Evolutionary conservation across 257 asterid species (phyloP).

Genomic region (Solanum pinnatisectum): DNA sequence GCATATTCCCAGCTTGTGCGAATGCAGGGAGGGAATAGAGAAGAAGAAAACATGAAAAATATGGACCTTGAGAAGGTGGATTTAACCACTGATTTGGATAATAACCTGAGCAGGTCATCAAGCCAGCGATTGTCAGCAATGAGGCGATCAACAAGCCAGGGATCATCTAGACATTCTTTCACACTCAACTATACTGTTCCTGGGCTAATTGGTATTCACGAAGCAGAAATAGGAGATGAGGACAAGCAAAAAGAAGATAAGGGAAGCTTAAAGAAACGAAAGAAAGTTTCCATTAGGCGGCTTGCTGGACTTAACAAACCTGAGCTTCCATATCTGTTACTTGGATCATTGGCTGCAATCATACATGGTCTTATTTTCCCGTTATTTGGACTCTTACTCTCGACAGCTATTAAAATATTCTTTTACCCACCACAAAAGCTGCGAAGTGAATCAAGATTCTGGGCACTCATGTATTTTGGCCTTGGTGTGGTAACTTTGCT

Average conservation of each 20-base stretch:
- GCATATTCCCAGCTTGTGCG: slow-evolving; percentile 58
- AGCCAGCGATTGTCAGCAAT: slow-evolving; percentile 38
- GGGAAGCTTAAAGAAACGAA: slow-evolving; percentile 8
- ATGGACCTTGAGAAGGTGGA: slow-evolving; percentile 6
- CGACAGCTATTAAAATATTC: slow-evolving; percentile 51
- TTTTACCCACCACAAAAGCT: slow-evolving; percentile 48
- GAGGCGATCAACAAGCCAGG: slow-evolving; percentile 42
- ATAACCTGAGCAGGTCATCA: slow-evolving; percentile 32
- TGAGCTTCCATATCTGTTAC: slow-evolving; percentile 38
- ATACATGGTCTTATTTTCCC: slow-evolving; percentile 58
- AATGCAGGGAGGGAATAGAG: slow-evolving; percentile 51
- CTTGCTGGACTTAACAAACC: slow-evolving; percentile 58
- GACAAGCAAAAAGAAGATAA: slow-evolving; percentile 7
- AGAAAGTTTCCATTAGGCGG: slow-evolving; percentile 35
- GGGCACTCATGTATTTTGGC: slow-evolving; percentile 46
- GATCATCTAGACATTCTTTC: slow-evolving; percentile 53
- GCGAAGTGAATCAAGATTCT: slow-evolving; percentile 35
- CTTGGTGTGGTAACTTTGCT: slow-evolving; percentile 28
- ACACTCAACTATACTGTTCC: slow-evolving; percentile 26
- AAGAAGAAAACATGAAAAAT: slow-evolving; percentile 10
- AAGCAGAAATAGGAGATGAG: slow-evolving; percentile 13
- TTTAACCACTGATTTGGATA: slow-evolving; percentile 11
- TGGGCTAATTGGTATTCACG: slow-evolving; percentile 17
- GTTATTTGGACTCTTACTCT: slow-evolving; percentile 55
- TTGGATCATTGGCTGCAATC: slow-evolving; percentile 55